A percentile compares a stretch with the other conserved stretches of the same genome.
Evolutionary conservation across 2,329 filamentous ascomycete species (phyloP).

Genomic region (Fusarium chaquense): DNA sequence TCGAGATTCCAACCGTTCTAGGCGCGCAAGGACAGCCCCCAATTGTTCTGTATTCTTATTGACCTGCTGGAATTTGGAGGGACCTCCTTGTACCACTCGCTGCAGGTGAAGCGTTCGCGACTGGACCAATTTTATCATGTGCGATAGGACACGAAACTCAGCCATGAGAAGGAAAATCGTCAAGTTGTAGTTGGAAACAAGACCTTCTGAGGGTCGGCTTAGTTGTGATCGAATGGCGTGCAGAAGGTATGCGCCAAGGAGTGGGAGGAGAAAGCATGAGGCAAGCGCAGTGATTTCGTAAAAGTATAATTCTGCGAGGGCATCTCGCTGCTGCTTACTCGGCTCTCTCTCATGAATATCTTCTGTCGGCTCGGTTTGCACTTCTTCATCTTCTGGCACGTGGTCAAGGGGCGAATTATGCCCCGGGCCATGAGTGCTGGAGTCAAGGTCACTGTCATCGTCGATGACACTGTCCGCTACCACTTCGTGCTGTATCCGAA

Average conservation of each 20-base stretch:
- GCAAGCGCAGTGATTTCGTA: constrained; percentile 81
- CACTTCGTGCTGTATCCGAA: constrained; percentile 65
- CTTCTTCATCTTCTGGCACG: constrained; percentile 57
- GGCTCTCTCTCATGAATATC: constrained; percentile 20
- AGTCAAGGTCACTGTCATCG: constrained; percentile 59
- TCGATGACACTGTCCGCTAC: constrained; percentile 57
- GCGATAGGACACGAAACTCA: constrained; percentile 84
- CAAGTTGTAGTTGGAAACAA: constrained; percentile 93
- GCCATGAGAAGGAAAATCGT: constrained; percentile 90
- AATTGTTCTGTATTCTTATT: constrained; percentile 57
- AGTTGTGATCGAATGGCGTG: constrained; percentile 85
- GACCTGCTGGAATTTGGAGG: constrained; percentile 52
- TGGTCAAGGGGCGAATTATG: constrained; percentile 53
- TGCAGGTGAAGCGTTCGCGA: constrained; percentile 85
- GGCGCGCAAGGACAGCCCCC: constrained; percentile 70
- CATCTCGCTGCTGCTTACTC: constrained; percentile 52
- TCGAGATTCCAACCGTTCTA: constrained; percentile 77
- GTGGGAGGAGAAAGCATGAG: constrained; percentile 82
- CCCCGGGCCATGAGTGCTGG: constrained; percentile 34
- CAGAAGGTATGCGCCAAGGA: constrained; percentile 84
- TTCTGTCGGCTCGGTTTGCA: constrained; percentile 36
- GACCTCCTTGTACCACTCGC: constrained; percentile 71
- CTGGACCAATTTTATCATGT: constrained; percentile 84
- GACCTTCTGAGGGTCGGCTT: constrained; percentile 83
- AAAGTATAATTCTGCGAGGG: constrained; percentile 73